These are phyloP conservation scores for Acanthamoeba castellanii DNA, from an alignment of 208 protist species.

Conservation along the genomic window DNA sequence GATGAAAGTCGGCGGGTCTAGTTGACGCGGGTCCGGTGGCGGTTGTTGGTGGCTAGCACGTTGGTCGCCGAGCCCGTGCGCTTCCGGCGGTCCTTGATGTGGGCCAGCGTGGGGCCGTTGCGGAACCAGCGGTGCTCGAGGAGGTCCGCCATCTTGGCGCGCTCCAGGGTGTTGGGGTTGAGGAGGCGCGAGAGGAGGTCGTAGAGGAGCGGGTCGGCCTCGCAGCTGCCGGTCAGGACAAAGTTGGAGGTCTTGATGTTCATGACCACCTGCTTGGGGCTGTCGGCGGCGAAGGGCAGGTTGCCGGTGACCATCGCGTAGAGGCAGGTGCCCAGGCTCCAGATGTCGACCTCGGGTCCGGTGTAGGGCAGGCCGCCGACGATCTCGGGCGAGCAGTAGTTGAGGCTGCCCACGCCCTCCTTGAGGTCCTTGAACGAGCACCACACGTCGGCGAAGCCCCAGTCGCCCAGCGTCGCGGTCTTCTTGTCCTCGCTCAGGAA, in stretches of 20 bases:
- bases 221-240: not conserved
- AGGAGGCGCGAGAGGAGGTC: conserved; percentile 58
- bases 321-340: conserved; percentile 35
- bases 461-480: conserved; percentile 84
- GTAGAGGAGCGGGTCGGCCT: conserved; percentile 24
- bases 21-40: conserved; percentile 34
- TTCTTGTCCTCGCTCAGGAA: conserved; percentile 51
- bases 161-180: conserved; percentile 23
- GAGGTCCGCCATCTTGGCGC: conserved; percentile 61
- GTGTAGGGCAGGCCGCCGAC: conserved; percentile 68
- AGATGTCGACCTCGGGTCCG: conserved; percentile 66
- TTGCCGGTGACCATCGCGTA: conserved; percentile 64
- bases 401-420: conserved; percentile 63
- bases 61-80: not conserved
- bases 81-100: conserved; percentile 14
- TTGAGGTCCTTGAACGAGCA: conserved; percentile 28
- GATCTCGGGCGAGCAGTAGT: conserved; percentile 55
- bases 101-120: conserved; percentile 50
- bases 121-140: conserved; percentile 71
- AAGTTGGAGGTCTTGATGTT: conserved; percentile 23
- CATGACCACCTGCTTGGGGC: conserved; percentile 30
- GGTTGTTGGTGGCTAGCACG: not conserved
- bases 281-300: conserved; percentile 40
- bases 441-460: conserved; percentile 81
- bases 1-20: not conserved